Evolutionary conservation across 2,329 filamentous ascomycete species (phyloP), one percentile per base, ranked within the genome.

Genomic region (Ilyonectria destructans): DNA sequence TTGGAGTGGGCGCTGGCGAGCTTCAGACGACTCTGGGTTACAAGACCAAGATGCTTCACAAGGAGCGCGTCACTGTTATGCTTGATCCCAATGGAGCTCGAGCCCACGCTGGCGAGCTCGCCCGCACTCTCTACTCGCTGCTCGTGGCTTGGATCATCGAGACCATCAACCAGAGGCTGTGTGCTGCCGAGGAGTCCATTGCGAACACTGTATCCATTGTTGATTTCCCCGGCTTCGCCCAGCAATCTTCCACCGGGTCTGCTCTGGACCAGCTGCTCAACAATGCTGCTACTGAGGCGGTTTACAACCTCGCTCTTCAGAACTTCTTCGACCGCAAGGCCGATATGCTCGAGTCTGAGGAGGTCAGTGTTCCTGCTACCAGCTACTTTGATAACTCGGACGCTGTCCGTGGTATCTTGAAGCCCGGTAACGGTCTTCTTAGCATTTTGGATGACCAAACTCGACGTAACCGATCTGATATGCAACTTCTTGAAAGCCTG

Each of bases 301-400:
- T 98, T 12, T 98, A 98, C 84, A 96, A 98, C 79, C 91, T 97
- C 75, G 95, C 95, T 37, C 86, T 98, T 26, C 95, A 97, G 78
- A 97, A 93, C 80, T 98, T 99, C 83, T 99, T 98, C 80, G 95
- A 98, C 77, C 91, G 92, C 73, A 97, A 96, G 81, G 95, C 95
- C 0, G 96, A 98, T 70, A 90, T 97, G 83, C 87, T 99, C 23
- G 96, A 99, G 78, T 95, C 92, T 1, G 96, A 99, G 80, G 96
- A 99, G 79, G 94, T 99, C 40, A 90, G 87, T 35, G 94, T 99
- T 3, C 89, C 95, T 2, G 92, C 95, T 1, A 98, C 96, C 0
- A 97, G 94, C 83, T 99, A 98, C 81, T 99, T 98, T 75, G 96
- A 99, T 82, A 99, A 98, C 81, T 95, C 93, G 0, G 96, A 98